phyloP scores from a whole-genome alignment of 805 yeast species.

The Teunomyces aglyptinius region DNA sequence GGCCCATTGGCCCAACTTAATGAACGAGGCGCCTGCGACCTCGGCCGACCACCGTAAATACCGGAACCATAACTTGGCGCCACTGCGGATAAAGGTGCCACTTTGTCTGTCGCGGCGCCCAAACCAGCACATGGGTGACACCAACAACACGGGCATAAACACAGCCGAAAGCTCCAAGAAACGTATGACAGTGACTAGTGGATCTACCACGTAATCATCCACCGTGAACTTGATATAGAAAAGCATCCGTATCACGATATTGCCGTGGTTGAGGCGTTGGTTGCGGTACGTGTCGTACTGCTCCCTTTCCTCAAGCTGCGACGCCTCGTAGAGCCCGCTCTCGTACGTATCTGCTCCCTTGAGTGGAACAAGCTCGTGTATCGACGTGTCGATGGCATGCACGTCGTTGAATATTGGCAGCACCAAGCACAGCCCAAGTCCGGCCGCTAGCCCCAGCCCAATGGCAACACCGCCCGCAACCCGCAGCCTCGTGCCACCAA shows the following conservation, averaged over 20 bases:
- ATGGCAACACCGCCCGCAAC: neutral
- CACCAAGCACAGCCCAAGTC: neutral
- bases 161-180: conserved; percentile 65
- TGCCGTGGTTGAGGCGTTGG: conserved; percentile 17
- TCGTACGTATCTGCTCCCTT: conserved; percentile 64
- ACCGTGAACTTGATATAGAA: conserved; percentile 43
- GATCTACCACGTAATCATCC: conserved; percentile 62
- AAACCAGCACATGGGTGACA: conserved; percentile 63
- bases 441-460: conserved; percentile 1
- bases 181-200: conserved; percentile 63
- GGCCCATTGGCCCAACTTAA: conserved; percentile 97
- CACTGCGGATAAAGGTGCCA: conserved; percentile 43
- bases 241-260: conserved; percentile 26
- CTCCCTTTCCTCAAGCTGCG: conserved; percentile 52
- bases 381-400: conserved; percentile 28
- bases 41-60: conserved; percentile 68
- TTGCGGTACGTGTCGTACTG: conserved; percentile 36
- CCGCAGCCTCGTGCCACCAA: neutral
- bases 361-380: conserved; percentile 45
- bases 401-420: conserved; percentile 24
- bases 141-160: conserved; percentile 65
- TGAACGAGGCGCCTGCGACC: conserved; percentile 87
- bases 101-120: conserved; percentile 44
- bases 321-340: conserved; percentile 58
- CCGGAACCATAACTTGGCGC: conserved; percentile 70